Base-by-base conservation (phyloP, 2,329 filamentous ascomycete species). In the Aspergillus fischeri region DNA sequence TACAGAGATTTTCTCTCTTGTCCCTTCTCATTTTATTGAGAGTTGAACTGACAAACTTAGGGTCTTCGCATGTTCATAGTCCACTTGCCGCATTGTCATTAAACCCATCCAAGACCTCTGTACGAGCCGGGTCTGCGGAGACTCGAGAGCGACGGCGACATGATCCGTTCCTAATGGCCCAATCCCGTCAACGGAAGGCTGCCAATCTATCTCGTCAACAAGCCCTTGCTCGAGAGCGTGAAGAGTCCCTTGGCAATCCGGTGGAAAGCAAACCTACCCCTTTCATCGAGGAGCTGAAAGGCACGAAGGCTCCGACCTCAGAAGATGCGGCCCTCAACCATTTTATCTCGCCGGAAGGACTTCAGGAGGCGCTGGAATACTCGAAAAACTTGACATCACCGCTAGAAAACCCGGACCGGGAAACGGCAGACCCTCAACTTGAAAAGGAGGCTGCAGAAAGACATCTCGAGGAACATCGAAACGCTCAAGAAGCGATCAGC, bases 121-220 rank as follows among this genome's bases (percentile, higher is more conserved):
- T 90, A 64, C 84, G 84, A 60, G 87, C 89, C 51, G 85, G 87
- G 24, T 84, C 85, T 42, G 77, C 77, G 52, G 81, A 85, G 63
- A 83, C 89, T 63, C 84, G 84, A 76, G 86, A 86, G 71, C 82
- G 84, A 59, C 81, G 83, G 61, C 83, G 83, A 58, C 86, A 88
- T 70, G 91, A 97, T 67, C 92, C 92, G 0, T 97, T 95, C 71
- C 82, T 87, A 58, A 84, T 89, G 75, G 88, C 88, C 3, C 91
- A 95, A 75, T 87, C 90, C 32, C 85, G 89, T 67, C 90, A 92
- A 71, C 87, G 91, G 60, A 96, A 93, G 75, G 86, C 88, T 10
- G 90, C 89, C 63, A 96, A 96, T 70, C 73, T 93, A 49, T 84
- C 88, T 68, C 86, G 91, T 52, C 91, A 88, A 67, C 81, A 84